These are phyloP conservation scores for Pseudisothecium myosuroides DNA, from an alignment of 225 moss, liverwort and hornwort genomes.

Conservation along the genomic window DNA sequence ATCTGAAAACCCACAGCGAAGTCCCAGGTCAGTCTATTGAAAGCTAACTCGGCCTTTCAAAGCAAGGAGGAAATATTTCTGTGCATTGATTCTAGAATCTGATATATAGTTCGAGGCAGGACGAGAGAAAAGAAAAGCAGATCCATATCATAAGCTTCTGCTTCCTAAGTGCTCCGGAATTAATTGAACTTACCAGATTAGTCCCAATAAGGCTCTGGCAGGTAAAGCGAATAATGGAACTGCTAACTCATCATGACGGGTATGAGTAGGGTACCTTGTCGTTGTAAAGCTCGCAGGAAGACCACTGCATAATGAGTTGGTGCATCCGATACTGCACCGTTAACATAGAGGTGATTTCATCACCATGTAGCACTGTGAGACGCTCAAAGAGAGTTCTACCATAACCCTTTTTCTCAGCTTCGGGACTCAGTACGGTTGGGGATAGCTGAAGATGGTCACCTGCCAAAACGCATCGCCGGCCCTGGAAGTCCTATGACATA, in stretches of 20 bases:
- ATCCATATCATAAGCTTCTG: not conserved
- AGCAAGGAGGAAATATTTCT: not conserved
- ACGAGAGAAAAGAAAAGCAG: not conserved
- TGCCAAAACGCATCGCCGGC: constrained; percentile 81
- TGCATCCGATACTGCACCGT: constrained; percentile 97
- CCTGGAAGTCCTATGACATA: constrained; percentile 30
- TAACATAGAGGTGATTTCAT: constrained; percentile 79
- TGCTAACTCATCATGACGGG: not conserved
- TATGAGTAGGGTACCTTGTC: constrained; percentile 44
- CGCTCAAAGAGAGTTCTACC: constrained; percentile 94
- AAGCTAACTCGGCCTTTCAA: not conserved
- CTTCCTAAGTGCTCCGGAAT: not conserved
- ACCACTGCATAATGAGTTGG: constrained; percentile 88
- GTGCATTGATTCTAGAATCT: not conserved
- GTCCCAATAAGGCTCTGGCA: not conserved
- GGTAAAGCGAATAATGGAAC: not conserved
- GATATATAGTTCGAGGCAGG: not conserved
- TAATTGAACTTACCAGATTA: not conserved
- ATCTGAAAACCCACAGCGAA: constrained; percentile 27
- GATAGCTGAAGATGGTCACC: constrained; percentile 97
- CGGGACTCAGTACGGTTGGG: constrained; percentile 79
- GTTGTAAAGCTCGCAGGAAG: constrained; percentile 77
- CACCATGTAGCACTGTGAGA: constrained; percentile 60
- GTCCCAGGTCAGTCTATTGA: not conserved
- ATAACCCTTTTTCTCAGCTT: constrained; percentile 83